Percentiles rank a stretch among this genome's conserved stretches.
phyloP scores from a whole-genome alignment of 2,329 filamentous ascomycete genomes.

The Trichoderma lentiforme region DNA sequence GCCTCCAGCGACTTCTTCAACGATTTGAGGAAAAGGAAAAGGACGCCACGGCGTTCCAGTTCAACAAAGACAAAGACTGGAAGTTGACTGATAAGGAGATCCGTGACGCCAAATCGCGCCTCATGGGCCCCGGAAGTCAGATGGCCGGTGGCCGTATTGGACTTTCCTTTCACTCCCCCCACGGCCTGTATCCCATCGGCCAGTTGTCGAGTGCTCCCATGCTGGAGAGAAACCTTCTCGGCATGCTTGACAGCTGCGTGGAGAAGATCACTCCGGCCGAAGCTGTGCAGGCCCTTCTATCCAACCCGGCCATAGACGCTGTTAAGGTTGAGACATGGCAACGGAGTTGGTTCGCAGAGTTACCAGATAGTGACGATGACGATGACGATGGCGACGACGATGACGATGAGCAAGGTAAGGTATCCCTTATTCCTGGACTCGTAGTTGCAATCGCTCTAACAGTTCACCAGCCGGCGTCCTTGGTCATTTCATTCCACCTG shows the following conservation, averaged over 20 bases:
- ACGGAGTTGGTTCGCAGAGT: no score
- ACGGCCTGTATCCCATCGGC: not conserved
- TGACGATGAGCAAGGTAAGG: not conserved
- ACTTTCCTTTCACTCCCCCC: conserved; percentile 2
- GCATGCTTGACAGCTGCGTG: not conserved
- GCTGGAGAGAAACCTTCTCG: not conserved
- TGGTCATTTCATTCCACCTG: no score
- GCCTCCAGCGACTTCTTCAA: conserved; percentile 16
- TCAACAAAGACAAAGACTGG: not conserved
- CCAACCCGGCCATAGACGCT: not conserved
- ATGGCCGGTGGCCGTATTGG: conserved; percentile 17
- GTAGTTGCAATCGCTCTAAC: no score
- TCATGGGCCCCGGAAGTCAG: conserved; percentile 15
- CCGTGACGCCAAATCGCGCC: not conserved
- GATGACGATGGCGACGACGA: not conserved
- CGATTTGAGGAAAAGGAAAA: not conserved
- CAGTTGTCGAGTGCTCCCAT: not conserved
- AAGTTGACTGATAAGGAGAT: conserved; percentile 11
- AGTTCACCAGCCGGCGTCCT: no score
- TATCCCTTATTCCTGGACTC: no score
- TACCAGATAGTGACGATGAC: not conserved
- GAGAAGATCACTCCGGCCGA: conserved; percentile 9
- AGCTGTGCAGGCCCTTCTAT: conserved; percentile 4
- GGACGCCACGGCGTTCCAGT: not conserved
- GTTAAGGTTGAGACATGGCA: not conserved